A percentile compares a stretch with the other conserved stretches of the same genome.
Conservation (phyloP, 2,329 filamentous ascomycete species). For the Botrytis galanthina region DNA sequence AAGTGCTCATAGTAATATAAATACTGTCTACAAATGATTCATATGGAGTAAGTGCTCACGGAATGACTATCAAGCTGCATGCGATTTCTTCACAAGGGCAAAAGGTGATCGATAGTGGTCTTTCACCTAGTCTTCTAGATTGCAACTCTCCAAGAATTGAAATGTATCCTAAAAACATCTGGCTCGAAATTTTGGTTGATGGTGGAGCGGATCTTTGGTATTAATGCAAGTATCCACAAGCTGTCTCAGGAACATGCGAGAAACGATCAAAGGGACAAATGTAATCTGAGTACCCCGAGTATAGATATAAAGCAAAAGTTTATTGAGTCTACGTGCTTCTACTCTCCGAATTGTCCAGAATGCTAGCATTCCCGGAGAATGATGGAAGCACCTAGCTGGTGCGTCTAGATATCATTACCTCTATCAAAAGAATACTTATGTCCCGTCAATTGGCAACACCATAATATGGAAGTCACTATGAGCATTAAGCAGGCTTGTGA, state of each 20-base stretch:
- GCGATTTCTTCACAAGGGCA: background rate
- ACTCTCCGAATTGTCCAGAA: background rate
- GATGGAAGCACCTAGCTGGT: background rate
- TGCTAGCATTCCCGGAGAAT: background rate
- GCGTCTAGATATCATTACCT: background rate
- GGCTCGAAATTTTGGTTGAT: background rate
- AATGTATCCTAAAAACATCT: background rate
- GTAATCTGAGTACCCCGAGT: background rate
- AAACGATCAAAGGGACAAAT: background rate
- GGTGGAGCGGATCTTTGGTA: background rate
- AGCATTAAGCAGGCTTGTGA: background rate
- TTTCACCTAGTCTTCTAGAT: background rate
- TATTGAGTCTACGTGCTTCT: background rate
- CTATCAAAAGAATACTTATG: background rate
- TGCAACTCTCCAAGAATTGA: background rate
- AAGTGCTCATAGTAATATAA: slow-evolving; percentile 7
- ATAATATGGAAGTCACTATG: background rate
- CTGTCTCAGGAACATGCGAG: background rate
- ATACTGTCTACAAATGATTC: background rate
- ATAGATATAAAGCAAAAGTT: background rate
- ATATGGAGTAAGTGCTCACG: background rate
- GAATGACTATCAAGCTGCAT: background rate
- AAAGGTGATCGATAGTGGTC: background rate
- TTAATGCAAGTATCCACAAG: slow-evolving; percentile 9
- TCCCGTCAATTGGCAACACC: background rate